Percentiles rank a stretch among this genome's conserved stretches.
Evolutionary conservation across 768 basidiomycete genomes (phyloP).

Genomic region (Hygrophoropsis aurantiaca): DNA sequence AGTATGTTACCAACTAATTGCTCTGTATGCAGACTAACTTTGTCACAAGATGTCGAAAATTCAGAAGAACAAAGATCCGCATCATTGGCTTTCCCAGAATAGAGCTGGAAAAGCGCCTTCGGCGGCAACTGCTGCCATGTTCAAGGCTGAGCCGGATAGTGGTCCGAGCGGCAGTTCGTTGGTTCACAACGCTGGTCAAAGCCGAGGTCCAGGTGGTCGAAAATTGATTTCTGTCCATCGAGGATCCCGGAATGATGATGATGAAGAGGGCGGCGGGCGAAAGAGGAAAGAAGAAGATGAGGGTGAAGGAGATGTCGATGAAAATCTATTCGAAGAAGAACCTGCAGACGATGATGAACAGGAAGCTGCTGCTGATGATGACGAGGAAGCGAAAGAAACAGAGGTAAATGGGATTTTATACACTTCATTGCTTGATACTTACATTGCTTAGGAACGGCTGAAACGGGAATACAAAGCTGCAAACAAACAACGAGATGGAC

Average conservation of each 20-base stretch:
- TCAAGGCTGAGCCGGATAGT: conserved; percentile 64
- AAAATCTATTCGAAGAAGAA: conserved; percentile 79
- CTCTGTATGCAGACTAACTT: not conserved
- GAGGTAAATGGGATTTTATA: conserved; percentile 49
- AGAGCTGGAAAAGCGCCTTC: conserved; percentile 61
- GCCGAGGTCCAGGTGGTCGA: conserved; percentile 69
- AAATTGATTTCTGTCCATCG: conserved; percentile 68
- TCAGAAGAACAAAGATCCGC: conserved; percentile 75
- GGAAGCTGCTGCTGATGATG: conserved; percentile 68
- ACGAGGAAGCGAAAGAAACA: conserved; percentile 82
- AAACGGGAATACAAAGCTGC: conserved; percentile 81
- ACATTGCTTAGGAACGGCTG: conserved; percentile 64
- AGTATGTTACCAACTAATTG: conserved; percentile 39
- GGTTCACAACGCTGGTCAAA: conserved; percentile 50
- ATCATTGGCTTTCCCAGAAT: conserved; percentile 65
- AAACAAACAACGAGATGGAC: conserved; percentile 70
- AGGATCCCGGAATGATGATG: conserved; percentile 62
- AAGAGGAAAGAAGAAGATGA: conserved; percentile 61
- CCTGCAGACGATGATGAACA: conserved; percentile 89
- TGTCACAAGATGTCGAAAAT: conserved; percentile 36
- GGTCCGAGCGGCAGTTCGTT: conserved; percentile 45
- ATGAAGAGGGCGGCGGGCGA: conserved; percentile 58
- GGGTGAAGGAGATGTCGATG: conserved; percentile 80
- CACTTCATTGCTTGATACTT: conserved; percentile 7
- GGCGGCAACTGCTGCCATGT: conserved; percentile 61